Evolutionary conservation across 2,329 filamentous ascomycete species (phyloP).

Genomic region (Colletotrichum trifolii): DNA sequence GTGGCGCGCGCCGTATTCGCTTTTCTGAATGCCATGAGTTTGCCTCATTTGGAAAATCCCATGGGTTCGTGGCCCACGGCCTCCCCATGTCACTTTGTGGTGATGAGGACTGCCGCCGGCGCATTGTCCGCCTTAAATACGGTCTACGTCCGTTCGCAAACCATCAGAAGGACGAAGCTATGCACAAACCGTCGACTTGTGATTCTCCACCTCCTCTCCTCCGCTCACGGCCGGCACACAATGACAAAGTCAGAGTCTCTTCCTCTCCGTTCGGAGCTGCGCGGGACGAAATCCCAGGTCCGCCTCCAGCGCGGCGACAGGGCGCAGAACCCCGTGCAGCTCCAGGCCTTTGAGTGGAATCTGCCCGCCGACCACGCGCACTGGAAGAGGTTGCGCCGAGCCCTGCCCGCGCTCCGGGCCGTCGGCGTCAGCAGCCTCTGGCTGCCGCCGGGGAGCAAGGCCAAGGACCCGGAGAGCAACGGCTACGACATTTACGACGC

Average conservation of each 20-base stretch:
- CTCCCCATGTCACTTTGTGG: too few species aligned
- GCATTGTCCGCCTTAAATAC: too few species aligned
- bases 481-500: conserved; percentile 35
- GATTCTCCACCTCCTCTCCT: not conserved
- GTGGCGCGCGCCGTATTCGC: conserved; percentile 10
- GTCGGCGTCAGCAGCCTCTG: conserved; percentile 27
- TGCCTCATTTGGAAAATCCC: not conserved
- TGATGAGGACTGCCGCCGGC: too few species aligned
- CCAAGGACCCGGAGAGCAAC: conserved; percentile 32
- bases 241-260: conserved; percentile 18
- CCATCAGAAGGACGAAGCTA: not conserved
- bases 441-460: conserved; percentile 33
- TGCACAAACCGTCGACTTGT: not conserved
- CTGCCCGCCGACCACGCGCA: conserved; percentile 28
- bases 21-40: not conserved
- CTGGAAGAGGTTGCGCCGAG: conserved; percentile 14
- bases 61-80: too few species aligned
- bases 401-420: conserved; percentile 15
- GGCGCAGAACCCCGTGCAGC: conserved; percentile 25
- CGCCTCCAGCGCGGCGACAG: conserved; percentile 16
- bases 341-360: conserved; percentile 34
- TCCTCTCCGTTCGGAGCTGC: conserved; percentile 7
- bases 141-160: conserved; percentile 6
- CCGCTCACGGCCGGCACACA: not conserved
- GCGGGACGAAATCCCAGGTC: conserved; percentile 14